Evolutionary conservation across 2,329 filamentous ascomycete species (phyloP).

Genomic region (Stachybotrys echinatus): DNA sequence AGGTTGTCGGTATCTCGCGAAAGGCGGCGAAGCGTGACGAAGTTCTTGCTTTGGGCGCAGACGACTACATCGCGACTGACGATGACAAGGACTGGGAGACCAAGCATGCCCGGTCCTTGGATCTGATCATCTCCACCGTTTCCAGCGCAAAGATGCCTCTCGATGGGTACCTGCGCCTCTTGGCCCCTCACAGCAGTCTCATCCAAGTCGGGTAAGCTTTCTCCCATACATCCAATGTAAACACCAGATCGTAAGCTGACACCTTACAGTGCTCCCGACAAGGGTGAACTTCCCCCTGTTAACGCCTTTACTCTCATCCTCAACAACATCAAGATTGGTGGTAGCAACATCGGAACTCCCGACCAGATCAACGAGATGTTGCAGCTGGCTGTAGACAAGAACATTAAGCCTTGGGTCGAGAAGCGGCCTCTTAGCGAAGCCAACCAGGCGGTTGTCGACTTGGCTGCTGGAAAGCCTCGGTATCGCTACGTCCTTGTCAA

Average conservation of each 20-base stretch:
- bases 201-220: conserved; percentile 49
- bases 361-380: conserved; percentile 56
- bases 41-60: conserved; percentile 48
- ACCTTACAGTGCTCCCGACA: background rate
- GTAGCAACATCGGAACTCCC: conserved; percentile 41
- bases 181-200: conserved; percentile 53
- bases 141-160: conserved; percentile 49
- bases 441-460: conserved; percentile 48
- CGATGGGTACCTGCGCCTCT: conserved; percentile 50
- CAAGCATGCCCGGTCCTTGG: conserved; percentile 41
- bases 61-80: conserved; percentile 30
- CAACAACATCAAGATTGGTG: conserved; percentile 31
- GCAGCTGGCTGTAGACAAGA: conserved; percentile 48
- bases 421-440: conserved; percentile 47
- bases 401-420: conserved; percentile 51
- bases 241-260: background rate
- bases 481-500: conserved; percentile 41
- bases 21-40: conserved; percentile 44
- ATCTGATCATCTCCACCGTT: conserved; percentile 53
- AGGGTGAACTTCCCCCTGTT: conserved; percentile 1
- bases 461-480: conserved; percentile 46
- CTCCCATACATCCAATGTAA: background rate
- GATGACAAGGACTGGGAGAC: conserved; percentile 46
- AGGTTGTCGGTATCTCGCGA: conserved; percentile 51
- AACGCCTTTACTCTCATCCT: conserved; percentile 5